Percentiles rank a stretch among this genome's conserved stretches.
Evolutionary conservation across 2,329 filamentous ascomycete species (phyloP).

Genomic region (Stagonosporopsis rhizophila): DNA sequence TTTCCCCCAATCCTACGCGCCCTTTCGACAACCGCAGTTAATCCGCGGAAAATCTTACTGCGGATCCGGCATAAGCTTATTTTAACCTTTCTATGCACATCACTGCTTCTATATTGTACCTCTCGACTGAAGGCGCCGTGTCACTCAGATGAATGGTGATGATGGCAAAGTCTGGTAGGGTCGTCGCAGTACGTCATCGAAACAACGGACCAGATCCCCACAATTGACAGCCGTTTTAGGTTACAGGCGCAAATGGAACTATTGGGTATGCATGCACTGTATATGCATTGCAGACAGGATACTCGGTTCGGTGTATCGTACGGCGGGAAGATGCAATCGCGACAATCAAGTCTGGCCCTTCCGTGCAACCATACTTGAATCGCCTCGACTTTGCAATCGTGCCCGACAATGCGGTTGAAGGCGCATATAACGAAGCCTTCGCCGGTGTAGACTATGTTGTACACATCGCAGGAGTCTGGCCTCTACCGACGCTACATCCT

Average conservation of each 20-base stretch:
- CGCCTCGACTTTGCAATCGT: slow-evolving; percentile 37
- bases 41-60: slow-evolving; percentile 1
- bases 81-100: not conserved
- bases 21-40: slow-evolving; percentile 7
- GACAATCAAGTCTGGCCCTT: slow-evolving; percentile 34
- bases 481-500: slow-evolving; percentile 40
- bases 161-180: slow-evolving; percentile 19
- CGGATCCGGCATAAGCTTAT: slow-evolving; percentile 2
- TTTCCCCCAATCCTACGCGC: not conserved
- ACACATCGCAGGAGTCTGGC: slow-evolving; percentile 47
- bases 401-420: slow-evolving; percentile 35
- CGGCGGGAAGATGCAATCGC: slow-evolving; percentile 37
- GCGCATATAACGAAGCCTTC: slow-evolving; percentile 41
- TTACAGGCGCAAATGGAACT: slow-evolving; percentile 46
- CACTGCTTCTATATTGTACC: not conserved
- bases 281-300: slow-evolving; percentile 36
- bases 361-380: slow-evolving; percentile 32
- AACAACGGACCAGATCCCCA: not conserved
- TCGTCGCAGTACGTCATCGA: slow-evolving; percentile 34
- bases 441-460: slow-evolving; percentile 34
- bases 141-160: slow-evolving; percentile 6
- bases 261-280: slow-evolving; percentile 43
- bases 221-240: slow-evolving; percentile 25
- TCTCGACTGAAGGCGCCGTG: not conserved
- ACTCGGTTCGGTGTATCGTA: slow-evolving; percentile 45